A percentile compares a stretch with the other conserved stretches of the same genome.
phyloP scores from a whole-genome alignment of 305 asterid genomes.

The Plantago coronopus region DNA sequence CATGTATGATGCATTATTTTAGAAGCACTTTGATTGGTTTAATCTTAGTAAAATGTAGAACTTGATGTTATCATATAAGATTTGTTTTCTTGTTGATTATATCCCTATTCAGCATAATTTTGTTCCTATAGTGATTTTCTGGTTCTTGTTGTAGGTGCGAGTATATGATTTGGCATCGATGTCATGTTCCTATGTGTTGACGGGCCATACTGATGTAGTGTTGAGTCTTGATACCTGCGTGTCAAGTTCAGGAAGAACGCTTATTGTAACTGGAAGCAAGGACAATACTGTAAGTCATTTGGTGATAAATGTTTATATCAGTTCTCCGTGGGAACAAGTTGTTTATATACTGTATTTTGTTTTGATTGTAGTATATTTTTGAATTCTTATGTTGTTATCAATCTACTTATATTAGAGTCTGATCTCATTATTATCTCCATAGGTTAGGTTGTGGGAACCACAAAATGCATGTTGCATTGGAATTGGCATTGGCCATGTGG shows the following conservation, averaged over 20 bases:
- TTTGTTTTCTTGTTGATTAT: background rate
- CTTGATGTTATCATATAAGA: slow-evolving; percentile 1
- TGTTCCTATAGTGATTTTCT: slow-evolving; percentile 12
- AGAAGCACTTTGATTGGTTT: background rate
- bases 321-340: slow-evolving; percentile 10
- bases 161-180: slow-evolving; percentile 89
- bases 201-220: slow-evolving; percentile 84
- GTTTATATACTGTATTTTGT: background rate
- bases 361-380: slow-evolving; percentile 10
- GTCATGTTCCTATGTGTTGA: slow-evolving; percentile 91
- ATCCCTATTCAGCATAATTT: slow-evolving; percentile 13
- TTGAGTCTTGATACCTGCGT: slow-evolving; percentile 83
- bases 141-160: slow-evolving; percentile 55
- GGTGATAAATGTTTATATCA: slow-evolving; percentile 6
- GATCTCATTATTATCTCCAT: slow-evolving; percentile 29
- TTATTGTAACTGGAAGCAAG: slow-evolving; percentile 90
- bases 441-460: slow-evolving; percentile 97
- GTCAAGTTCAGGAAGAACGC: slow-evolving; percentile 59
- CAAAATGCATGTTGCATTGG: slow-evolving; percentile 65
- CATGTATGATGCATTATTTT: background rate
- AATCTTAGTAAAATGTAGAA: no score
- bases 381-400: background rate
- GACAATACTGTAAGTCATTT: slow-evolving; percentile 68
- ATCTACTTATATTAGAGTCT: slow-evolving; percentile 20
- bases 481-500: slow-evolving; percentile 85